Evolutionary conservation across 2,329 filamentous ascomycete species (phyloP), one percentile per base, ranked within the genome.

Genomic region (Emericellopsis atlantica): DNA sequence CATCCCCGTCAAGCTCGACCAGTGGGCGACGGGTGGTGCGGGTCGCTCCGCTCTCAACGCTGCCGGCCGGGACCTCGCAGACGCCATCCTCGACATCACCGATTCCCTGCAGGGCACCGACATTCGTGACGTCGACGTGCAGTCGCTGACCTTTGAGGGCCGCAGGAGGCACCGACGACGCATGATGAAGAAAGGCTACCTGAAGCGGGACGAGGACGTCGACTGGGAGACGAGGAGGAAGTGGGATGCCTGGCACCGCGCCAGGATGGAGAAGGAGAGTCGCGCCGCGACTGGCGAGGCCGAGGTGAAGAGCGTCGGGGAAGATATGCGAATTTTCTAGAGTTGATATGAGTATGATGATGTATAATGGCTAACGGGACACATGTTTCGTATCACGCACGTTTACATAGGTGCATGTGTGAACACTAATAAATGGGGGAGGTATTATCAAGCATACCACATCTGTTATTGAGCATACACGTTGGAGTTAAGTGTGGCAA

Each of bases 1-100:
- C 1, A 62, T 80, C 36, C 76, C 76, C 4, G 68, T 76, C 43
- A 80, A 79, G 58, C 50, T 80, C 11, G 76, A 81, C 51, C 67
- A 79, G 48, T 80, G 75, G 75, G 52, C 63, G 8, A 73, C 71
- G 0, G 68, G 70, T 14, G 74, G 74, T 1, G 57, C 56, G 29
- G 70, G 70, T 5, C 67, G 70, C 32, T 49, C 46, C 2, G 35
- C 66, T 4, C 54, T 57, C 12, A 53, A 53, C n/a, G 52, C 56
- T 35, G 46, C 62, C 2, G 49, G 52, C 5, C 66, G 74, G 39
- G 65, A 72, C 31, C 45, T 65, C 2, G 55, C 58, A 6, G 74
- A 78, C 48, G 52, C 60, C 45, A 38, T 60, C 18, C 70, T 69
- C 0, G 73, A 78, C 24, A 44, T 65, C 6, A 55, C 59, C 37